Evolutionary conservation across 2,329 filamentous ascomycete genomes (phyloP).

Genomic region (Colletotrichum sp.): DNA sequence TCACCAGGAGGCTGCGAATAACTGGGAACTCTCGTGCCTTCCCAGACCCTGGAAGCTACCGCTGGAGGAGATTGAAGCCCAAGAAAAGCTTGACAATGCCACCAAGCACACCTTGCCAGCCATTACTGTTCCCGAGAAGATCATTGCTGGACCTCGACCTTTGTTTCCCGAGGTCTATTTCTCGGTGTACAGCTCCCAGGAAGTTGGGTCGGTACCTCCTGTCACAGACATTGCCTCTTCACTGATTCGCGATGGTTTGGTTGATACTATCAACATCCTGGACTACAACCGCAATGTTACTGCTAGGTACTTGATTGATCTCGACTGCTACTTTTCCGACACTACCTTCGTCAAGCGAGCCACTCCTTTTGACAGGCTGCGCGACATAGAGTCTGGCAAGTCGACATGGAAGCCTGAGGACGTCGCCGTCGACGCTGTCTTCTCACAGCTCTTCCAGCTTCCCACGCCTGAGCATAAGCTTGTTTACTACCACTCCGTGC

Average conservation of each 20-base stretch:
- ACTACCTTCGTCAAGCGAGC: conserved; percentile 93
- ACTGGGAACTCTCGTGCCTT: conserved; percentile 76
- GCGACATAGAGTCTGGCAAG: conserved; percentile 67
- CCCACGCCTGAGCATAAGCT: conserved; percentile 90
- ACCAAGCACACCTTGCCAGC: conserved; percentile 80
- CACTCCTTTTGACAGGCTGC: conserved; percentile 88
- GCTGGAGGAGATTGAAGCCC: conserved; percentile 63
- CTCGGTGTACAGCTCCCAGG: conserved; percentile 88
- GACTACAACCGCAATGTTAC: conserved; percentile 90
- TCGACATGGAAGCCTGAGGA: conserved; percentile 98
- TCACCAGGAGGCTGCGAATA: conserved; percentile 73
- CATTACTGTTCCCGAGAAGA: conserved; percentile 76
- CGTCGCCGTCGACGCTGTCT: conserved; percentile 95
- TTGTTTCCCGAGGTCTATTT: conserved; percentile 94
- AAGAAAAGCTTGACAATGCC: conserved; percentile 61
- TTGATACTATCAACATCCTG: conserved; percentile 93
- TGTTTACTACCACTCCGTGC: conserved; percentile 93
- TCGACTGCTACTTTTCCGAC: conserved; percentile 92
- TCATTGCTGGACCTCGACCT: conserved; percentile 75
- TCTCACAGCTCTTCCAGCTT: conserved; percentile 91
- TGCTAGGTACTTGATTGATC: conserved; percentile 88
- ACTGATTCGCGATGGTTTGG: conserved; percentile 82
- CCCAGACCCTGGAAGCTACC: conserved; percentile 73
- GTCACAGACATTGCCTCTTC: conserved; percentile 79
- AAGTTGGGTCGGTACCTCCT: conserved; percentile 86